phyloP scores from a whole-genome alignment of 495 filamentous ascomycete genomes.

The Aspergillus bridgeri region DNA sequence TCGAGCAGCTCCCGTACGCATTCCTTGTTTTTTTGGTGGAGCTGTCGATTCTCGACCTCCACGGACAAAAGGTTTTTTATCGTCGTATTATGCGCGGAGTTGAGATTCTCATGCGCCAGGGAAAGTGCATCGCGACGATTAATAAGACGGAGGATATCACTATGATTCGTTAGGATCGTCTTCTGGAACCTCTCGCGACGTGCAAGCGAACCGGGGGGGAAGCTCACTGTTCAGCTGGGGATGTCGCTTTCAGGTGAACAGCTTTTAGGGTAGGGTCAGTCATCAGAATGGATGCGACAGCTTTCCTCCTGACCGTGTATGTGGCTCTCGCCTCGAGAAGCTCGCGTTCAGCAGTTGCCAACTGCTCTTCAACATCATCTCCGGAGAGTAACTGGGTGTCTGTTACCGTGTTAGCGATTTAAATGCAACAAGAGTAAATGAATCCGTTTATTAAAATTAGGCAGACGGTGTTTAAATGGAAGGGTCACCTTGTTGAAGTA shows the following conservation, averaged over 20 bases:
- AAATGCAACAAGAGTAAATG: conserved; percentile 7
- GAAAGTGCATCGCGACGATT: conserved; percentile 65
- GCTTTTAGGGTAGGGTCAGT: conserved; percentile 74
- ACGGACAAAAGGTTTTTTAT: conserved; percentile 47
- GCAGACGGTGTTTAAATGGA: too few species aligned
- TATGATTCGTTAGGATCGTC: conserved; percentile 26
- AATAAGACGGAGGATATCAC: conserved; percentile 61
- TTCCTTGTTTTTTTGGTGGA: conserved; percentile 57
- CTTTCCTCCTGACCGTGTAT: conserved; percentile 62
- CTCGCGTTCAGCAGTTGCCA: conserved; percentile 56
- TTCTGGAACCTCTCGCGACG: neutral
- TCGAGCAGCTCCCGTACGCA: conserved; percentile 58
- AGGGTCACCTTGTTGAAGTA: conserved; percentile 54
- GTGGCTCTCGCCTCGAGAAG: conserved; percentile 65
- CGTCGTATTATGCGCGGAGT: conserved; percentile 45
- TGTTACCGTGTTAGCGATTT: conserved; percentile 11
- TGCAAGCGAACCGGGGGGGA: neutral
- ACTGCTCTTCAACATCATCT: conserved; percentile 48
- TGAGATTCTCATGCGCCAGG: conserved; percentile 54
- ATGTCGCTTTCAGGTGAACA: conserved; percentile 65
- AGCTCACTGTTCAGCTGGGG: conserved; percentile 62
- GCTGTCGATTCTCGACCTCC: conserved; percentile 53
- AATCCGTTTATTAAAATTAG: neutral
- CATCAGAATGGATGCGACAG: conserved; percentile 62
- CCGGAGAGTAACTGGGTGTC: conserved; percentile 33